These are phyloP conservation scores for Rhodotorula kratochvilovae DNA, from an alignment of 768 basidiomycete species.

Conservation along the genomic window DNA sequence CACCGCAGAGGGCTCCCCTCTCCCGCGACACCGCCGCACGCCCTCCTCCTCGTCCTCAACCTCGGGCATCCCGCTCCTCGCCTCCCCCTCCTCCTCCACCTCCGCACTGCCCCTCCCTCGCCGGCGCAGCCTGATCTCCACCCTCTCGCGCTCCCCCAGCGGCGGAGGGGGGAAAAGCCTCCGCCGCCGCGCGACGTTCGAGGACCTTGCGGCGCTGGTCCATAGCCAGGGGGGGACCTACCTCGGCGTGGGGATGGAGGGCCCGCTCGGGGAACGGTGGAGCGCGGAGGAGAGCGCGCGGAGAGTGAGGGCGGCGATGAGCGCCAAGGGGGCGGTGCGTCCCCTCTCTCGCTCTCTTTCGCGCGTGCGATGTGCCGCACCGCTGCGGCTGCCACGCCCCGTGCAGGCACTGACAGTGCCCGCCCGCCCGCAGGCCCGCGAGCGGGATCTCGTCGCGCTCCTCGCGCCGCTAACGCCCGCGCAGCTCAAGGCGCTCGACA, in stretches of 20 bases:
- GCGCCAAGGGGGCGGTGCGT: constrained; percentile 14
- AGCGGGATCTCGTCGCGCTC: constrained; percentile 7
- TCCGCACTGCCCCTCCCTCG: neutral
- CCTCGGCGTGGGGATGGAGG: constrained; percentile 27
- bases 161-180: neutral
- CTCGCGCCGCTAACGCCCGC: constrained; percentile 18
- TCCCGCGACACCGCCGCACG: constrained; percentile 11
- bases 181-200: constrained; percentile 2
- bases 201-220: constrained; percentile 20
- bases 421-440: constrained; percentile 12
- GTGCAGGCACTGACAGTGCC: too few relatives aligned
- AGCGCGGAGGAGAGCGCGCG: constrained; percentile 2
- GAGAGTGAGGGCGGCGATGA: neutral
- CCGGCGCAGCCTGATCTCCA: constrained; percentile 5
- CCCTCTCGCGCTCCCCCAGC: constrained; percentile 1
- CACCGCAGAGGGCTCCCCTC: constrained; percentile 13
- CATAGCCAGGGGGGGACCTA: constrained; percentile 12
- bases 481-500: constrained; percentile 26
- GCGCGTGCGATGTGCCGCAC: neutral
- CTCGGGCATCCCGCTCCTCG: neutral
- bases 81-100: neutral
- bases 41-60: neutral
- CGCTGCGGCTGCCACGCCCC: too few relatives aligned
- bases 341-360: neutral
- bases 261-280: constrained; percentile 21